phyloP scores from a whole-genome alignment of 2,329 filamentous ascomycete genomes.

The Bimuria novae-zelandiae region DNA sequence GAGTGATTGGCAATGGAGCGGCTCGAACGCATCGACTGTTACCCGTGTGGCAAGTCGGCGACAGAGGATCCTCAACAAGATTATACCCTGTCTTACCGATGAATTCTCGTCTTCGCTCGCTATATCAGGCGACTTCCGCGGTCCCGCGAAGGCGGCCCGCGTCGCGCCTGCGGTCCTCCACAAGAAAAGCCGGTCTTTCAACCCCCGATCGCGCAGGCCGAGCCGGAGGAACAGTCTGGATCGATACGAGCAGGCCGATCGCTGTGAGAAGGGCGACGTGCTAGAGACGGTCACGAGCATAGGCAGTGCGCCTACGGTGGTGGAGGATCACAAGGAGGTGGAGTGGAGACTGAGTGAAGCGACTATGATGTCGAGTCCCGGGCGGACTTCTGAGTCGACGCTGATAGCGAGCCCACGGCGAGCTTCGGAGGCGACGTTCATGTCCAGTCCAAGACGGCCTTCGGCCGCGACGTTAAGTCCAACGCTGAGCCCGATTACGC shows the following conservation, averaged over 20 bases:
- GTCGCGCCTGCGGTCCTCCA: conserved; percentile 29
- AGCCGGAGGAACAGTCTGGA: conserved; percentile 37
- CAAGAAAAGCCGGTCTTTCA: conserved; percentile 32
- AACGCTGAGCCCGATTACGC: conserved; percentile 35
- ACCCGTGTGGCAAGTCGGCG: conserved; percentile 24
- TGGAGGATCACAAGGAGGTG: conserved; percentile 29
- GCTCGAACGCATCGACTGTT: conserved; percentile 30
- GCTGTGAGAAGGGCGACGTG: conserved; percentile 40
- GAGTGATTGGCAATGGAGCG: conserved; percentile 34
- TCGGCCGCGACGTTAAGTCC: conserved; percentile 34
- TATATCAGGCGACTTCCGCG: conserved; percentile 21
- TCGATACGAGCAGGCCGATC: conserved; percentile 28
- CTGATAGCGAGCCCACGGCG: conserved; percentile 31
- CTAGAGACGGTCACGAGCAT: conserved; percentile 40
- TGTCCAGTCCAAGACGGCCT: conserved; percentile 31
- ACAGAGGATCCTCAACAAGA: conserved; percentile 34
- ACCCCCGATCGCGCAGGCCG: conserved; percentile 20
- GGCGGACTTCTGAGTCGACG: conserved; percentile 29
- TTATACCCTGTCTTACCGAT: conserved; percentile 42
- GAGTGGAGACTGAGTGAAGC: conserved; percentile 29
- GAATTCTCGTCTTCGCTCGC: conserved; percentile 44
- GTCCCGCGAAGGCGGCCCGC: conserved; percentile 26
- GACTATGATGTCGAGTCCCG: conserved; percentile 27
- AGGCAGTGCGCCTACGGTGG: conserved; percentile 39
- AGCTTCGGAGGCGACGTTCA: conserved; percentile 23